A percentile compares a stretch with the other conserved stretches of the same genome.
These are phyloP conservation scores for Podila horticola DNA, from an alignment of 192 early-diverging fungal genomes.

Conservation along the genomic window DNA sequence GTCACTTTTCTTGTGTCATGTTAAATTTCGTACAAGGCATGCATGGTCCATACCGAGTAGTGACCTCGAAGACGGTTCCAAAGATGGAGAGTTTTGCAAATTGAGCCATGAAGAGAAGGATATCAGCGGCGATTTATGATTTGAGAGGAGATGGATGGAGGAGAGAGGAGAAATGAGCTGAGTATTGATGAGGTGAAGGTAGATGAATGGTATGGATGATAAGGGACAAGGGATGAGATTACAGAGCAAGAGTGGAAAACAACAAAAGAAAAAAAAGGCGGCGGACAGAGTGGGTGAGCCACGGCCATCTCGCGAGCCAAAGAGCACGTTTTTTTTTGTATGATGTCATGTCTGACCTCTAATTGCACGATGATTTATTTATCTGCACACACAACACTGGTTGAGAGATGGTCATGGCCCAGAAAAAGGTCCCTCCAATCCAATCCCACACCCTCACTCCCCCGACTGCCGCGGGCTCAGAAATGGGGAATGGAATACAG, in stretches of 20 bases:
- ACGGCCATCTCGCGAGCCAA: slow-evolving; percentile 1
- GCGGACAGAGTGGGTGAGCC: not conserved
- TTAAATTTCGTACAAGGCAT: not conserved
- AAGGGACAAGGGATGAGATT: not conserved
- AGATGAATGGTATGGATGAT: too few relatives aligned
- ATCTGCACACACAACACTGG: too few relatives aligned
- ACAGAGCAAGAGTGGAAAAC: not conserved
- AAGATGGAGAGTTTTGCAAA: slow-evolving; percentile 83
- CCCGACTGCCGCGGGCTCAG: too few relatives aligned
- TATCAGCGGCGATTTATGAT: not conserved
- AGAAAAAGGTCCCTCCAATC: too few relatives aligned
- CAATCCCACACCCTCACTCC: too few relatives aligned
- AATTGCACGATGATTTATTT: too few relatives aligned
- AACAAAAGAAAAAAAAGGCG: not conserved
- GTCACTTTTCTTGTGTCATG: not conserved
- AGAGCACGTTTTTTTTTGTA: too few relatives aligned
- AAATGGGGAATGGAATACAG: too few relatives aligned
- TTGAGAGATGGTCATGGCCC: too few relatives aligned
- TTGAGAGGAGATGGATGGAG: not conserved
- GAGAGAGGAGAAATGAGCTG: not conserved
- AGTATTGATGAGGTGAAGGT: too few relatives aligned
- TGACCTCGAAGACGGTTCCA: slow-evolving; percentile 88
- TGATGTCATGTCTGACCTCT: too few relatives aligned
- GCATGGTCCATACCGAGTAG: slow-evolving; percentile 67
- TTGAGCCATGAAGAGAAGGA: slow-evolving; percentile 59